Evolutionary conservation across 306 rosid genomes (phyloP).

Genomic region (Pterocarpus santalinus): DNA sequence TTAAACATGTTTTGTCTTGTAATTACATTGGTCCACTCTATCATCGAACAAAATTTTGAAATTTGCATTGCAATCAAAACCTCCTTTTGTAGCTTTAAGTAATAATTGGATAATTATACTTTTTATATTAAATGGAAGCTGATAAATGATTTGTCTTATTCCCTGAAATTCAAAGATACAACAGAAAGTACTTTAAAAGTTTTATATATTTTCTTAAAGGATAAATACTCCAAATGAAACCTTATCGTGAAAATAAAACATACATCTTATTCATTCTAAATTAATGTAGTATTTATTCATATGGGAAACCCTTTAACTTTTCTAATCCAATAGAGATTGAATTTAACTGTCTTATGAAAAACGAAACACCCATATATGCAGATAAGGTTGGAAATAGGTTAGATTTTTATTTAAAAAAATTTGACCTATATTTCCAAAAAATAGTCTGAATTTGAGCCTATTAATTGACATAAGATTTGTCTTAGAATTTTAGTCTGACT

Average conservation of each 20-base stretch:
- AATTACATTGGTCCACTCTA: constrained; percentile 39
- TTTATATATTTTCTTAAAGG: background rate
- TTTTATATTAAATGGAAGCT: constrained; percentile 21
- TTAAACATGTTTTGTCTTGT: constrained; percentile 44
- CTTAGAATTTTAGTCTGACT: too few relatives aligned
- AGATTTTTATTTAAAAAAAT: too few relatives aligned
- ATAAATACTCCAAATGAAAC: background rate
- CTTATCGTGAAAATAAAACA: background rate
- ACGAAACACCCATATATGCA: too few relatives aligned
- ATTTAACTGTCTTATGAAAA: too few relatives aligned
- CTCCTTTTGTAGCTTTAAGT: constrained; percentile 44
- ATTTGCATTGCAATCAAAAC: constrained; percentile 46
- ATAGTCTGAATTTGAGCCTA: too few relatives aligned
- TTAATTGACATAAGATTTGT: too few relatives aligned
- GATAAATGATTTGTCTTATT: background rate
- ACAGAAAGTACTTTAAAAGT: background rate
- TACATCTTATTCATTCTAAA: background rate
- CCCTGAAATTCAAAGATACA: constrained; percentile 2
- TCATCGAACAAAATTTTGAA: constrained; percentile 48
- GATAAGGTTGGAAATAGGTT: too few relatives aligned
- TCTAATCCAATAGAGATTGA: background rate
- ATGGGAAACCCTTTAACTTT: background rate
- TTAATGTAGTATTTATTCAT: background rate
- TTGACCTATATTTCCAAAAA: too few relatives aligned
- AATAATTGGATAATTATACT: constrained; percentile 33